Conservation (phyloP, 495 filamentous ascomycete genomes). For the Platismatia glauca region DNA sequence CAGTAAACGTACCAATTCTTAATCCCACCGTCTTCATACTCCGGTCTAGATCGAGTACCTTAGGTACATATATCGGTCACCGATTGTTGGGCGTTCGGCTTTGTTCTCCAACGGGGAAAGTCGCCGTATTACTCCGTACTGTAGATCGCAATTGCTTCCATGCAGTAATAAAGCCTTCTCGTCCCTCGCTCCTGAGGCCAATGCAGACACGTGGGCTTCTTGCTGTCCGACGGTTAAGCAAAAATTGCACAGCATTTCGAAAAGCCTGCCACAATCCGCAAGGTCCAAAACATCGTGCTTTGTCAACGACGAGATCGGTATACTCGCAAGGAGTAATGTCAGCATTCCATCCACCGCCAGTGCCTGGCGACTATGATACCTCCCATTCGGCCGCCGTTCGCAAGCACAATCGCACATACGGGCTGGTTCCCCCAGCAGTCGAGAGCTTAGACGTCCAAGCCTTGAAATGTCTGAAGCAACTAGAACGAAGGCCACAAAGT, state of each 20-base stretch:
- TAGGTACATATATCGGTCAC: background rate
- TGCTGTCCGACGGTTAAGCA: background rate
- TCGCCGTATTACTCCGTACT: background rate
- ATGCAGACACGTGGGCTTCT: constrained; percentile 2
- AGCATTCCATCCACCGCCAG: constrained; percentile 24
- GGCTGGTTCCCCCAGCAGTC: constrained; percentile 59
- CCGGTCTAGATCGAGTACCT: background rate
- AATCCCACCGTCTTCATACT: background rate
- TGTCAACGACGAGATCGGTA: background rate
- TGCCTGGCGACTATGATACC: constrained; percentile 48
- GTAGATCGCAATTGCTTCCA: background rate
- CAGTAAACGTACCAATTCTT: background rate
- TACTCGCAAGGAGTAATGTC: constrained; percentile 20
- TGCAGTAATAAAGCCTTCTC: background rate
- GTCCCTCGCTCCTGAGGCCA: background rate
- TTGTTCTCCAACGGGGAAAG: background rate
- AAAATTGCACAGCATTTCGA: background rate
- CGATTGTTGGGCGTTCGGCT: background rate
- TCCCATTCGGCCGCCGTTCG: constrained; percentile 55
- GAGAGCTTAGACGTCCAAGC: constrained; percentile 63
- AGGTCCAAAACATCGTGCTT: background rate
- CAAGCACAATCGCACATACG: constrained; percentile 61
- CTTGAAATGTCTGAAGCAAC: constrained; percentile 61
- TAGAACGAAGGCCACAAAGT: constrained; percentile 63
- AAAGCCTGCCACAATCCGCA: background rate